These are phyloP conservation scores for Saccharomycodes ludwigii DNA, from an alignment of 805 yeast genomes.

Conservation along the genomic window DNA sequence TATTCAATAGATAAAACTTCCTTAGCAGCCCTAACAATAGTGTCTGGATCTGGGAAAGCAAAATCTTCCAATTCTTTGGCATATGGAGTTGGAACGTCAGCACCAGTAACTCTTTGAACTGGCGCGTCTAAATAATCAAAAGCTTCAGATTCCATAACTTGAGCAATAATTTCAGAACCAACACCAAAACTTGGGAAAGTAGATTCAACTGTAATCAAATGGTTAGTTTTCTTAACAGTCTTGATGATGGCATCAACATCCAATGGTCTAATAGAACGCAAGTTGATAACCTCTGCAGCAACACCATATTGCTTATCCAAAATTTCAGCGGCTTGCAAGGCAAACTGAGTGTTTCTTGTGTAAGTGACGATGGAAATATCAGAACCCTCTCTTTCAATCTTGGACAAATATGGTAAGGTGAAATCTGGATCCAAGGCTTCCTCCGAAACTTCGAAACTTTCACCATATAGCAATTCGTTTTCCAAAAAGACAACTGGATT, in stretches of 20 bases:
- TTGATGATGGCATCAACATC: slow-evolving; percentile 77
- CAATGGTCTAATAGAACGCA: slow-evolving; percentile 94
- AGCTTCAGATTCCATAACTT: slow-evolving; percentile 95
- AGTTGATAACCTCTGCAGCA: slow-evolving; percentile 84
- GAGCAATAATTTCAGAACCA: slow-evolving; percentile 96
- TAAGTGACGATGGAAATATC: slow-evolving; percentile 86
- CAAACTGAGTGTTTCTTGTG: slow-evolving; percentile 78
- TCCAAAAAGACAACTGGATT: slow-evolving; percentile 94
- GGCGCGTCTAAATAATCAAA: slow-evolving; percentile 98
- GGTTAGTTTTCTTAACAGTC: slow-evolving; percentile 93
- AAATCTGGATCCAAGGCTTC: slow-evolving; percentile 84
- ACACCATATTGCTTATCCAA: slow-evolving; percentile 79
- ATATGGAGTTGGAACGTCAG: slow-evolving; percentile 99
- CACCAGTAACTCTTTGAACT: slow-evolving; percentile 96
- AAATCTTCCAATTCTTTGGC: slow-evolving; percentile 93
- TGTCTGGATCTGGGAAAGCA: slow-evolving; percentile 95
- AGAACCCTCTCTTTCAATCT: slow-evolving; percentile 85
- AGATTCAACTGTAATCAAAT: slow-evolving; percentile 90
- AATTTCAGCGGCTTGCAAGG: slow-evolving; percentile 81
- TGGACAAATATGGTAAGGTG: slow-evolving; percentile 86
- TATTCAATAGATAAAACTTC: slow-evolving; percentile 60
- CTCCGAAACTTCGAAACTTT: slow-evolving; percentile 76
- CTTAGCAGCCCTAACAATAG: slow-evolving; percentile 77
- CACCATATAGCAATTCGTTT: slow-evolving; percentile 92
- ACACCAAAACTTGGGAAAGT: slow-evolving; percentile 98